Evolutionary conservation across 2,329 filamentous ascomycete species (phyloP).

Genomic region (Xylariaceae sp.): DNA sequence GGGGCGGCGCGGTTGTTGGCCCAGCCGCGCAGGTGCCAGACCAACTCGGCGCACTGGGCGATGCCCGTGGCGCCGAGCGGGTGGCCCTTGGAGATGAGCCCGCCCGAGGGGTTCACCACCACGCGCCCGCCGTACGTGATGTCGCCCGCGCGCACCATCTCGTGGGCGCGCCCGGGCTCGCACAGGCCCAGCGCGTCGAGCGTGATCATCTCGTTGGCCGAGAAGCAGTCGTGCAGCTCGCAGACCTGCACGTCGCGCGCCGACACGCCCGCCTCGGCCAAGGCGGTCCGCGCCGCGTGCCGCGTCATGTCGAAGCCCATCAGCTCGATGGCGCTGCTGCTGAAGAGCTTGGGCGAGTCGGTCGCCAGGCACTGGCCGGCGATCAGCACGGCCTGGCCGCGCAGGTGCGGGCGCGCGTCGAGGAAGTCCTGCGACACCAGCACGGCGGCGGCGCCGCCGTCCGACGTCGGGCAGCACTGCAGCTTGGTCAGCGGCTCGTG

Average conservation of each 20-base stretch:
- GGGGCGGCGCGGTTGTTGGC: slow-evolving; percentile 76
- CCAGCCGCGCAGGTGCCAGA: slow-evolving; percentile 94
- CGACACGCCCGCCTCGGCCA: slow-evolving; percentile 63
- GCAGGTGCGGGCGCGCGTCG: slow-evolving; percentile 73
- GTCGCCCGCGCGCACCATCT: slow-evolving; percentile 77
- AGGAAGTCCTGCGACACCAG: slow-evolving; percentile 86
- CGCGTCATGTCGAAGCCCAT: slow-evolving; percentile 83
- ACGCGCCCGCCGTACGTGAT: slow-evolving; percentile 85
- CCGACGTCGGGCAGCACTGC: slow-evolving; percentile 96
- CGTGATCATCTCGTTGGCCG: slow-evolving; percentile 84
- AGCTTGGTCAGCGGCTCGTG: slow-evolving; percentile 87
- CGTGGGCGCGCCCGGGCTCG: slow-evolving; percentile 77
- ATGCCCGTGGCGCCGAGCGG: slow-evolving; percentile 91
- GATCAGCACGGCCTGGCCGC: slow-evolving; percentile 75
- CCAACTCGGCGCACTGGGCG: slow-evolving; percentile 88
- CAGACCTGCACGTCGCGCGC: slow-evolving; percentile 70
- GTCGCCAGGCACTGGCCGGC: slow-evolving; percentile 85
- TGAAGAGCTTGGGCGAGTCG: slow-evolving; percentile 74
- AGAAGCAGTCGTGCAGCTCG: slow-evolving; percentile 96
- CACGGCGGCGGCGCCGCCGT: slow-evolving; percentile 82
- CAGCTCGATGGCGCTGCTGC: slow-evolving; percentile 72
- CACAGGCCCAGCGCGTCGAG: slow-evolving; percentile 80
- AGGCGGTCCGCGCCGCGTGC: slow-evolving; percentile 60
- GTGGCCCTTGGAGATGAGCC: slow-evolving; percentile 92
- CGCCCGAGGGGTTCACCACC: slow-evolving; percentile 88